Evolutionary conservation across 192 early-diverging fungal species (phyloP), one percentile per base, ranked within the genome.

Genomic region (Phlyctochytrium bullatum): DNA sequence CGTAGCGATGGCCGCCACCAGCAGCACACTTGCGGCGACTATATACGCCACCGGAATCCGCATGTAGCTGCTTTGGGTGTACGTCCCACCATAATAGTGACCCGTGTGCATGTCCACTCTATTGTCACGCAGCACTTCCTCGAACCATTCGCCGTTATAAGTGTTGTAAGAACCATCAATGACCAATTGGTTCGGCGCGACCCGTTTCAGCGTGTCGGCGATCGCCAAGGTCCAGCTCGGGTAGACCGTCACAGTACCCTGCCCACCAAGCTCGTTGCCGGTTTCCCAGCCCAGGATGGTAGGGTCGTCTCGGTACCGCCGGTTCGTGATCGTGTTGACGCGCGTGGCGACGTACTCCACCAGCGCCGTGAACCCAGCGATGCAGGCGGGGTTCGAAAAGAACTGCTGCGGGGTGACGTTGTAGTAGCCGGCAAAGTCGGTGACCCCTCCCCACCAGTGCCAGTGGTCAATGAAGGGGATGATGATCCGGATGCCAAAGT

Each of bases 251-350:
- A 27, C 2, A 16, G 30, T 40, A 4, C 12, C 67, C 16, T 57
- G 16, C 4, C 60, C 63, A 16, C 66, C 66, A 32, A 84, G 74
- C 69, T 84, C 83, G 64, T 84, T 84, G 32, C 83, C 83, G 1
- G 71, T 59, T 53, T 83, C 67, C 74, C 74, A 77, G 2, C 69
- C 79, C 30, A 78, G 61, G 33, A 84, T 67, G 24, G 76, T 63
- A 12, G 75, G 56, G 61, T 84, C 83, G 51, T 76, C 58, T 3
- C 68, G 36, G 63, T 84, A 84, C 17, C 36, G 51, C 10, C 70
- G 36, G 17, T 78, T 78, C 29, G 73, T 77, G 28, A 82, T 47
- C 0, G 80, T 78, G 69, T 84, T 84, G 59, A 47, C 32, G 29
- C 83, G 65, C 35, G 71, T 73, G 10, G 76, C 36, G 27, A 81